These are phyloP conservation scores for Ophiocordyceps australis DNA, from an alignment of 2,329 filamentous ascomycete species.

Conservation along the genomic window DNA sequence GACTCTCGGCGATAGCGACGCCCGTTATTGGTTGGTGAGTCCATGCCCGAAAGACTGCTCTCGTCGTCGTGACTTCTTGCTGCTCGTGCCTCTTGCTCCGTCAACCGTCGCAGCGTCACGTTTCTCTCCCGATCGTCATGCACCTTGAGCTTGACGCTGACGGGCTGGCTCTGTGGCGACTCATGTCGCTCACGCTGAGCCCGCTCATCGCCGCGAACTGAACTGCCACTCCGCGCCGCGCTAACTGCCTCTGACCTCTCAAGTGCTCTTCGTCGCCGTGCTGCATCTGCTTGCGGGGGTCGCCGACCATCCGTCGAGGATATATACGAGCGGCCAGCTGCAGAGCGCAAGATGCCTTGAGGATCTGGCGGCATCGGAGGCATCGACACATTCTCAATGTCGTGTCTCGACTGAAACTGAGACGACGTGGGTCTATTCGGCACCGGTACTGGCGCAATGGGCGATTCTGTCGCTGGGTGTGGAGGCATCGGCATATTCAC, in stretches of 20 bases:
- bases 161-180: slow-evolving; percentile 23
- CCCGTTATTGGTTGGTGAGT: slow-evolving; percentile 25
- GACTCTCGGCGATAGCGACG: slow-evolving; percentile 35
- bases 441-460: no score
- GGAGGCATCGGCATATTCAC: no score
- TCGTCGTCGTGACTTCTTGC: slow-evolving; percentile 26
- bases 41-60: slow-evolving; percentile 38
- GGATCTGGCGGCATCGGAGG: slow-evolving; percentile 35
- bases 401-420: slow-evolving; percentile 14
- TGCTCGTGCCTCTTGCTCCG: slow-evolving; percentile 37
- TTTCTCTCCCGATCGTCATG: slow-evolving; percentile 42
- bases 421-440: no score
- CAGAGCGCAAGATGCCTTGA: slow-evolving; percentile 19
- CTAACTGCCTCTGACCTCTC: slow-evolving; percentile 28
- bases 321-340: slow-evolving; percentile 10
- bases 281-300: slow-evolving; percentile 21
- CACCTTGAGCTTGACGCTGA: slow-evolving; percentile 41
- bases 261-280: slow-evolving; percentile 24
- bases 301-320: slow-evolving; percentile 15
- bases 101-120: slow-evolving; percentile 41
- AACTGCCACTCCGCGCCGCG: slow-evolving; percentile 23
- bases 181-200: slow-evolving; percentile 17
- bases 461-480: no score
- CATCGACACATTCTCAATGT: slow-evolving; percentile 23
- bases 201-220: slow-evolving; percentile 26